A percentile compares a stretch with the other conserved stretches of the same genome.
Evolutionary conservation across 179 eudicot species (phyloP).

Genomic region (Heliamphora pulchella): DNA sequence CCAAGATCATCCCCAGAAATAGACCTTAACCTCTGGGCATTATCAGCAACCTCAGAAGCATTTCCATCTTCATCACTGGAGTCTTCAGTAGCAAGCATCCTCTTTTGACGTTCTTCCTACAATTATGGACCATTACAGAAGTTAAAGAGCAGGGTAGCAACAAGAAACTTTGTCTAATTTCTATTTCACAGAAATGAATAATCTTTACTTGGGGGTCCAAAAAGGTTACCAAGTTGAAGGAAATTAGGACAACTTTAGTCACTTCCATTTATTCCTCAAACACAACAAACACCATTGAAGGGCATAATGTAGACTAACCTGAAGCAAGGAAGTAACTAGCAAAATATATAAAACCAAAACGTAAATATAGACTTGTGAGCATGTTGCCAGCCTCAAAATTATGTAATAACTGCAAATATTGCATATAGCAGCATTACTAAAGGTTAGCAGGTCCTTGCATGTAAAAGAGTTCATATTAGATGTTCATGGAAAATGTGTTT

Average conservation of each 20-base stretch:
- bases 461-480: not conserved
- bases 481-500: not conserved
- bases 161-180: not conserved
- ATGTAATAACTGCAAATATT: not conserved
- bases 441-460: not conserved
- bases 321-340: not conserved
- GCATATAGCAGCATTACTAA: not conserved
- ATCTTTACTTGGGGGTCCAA: not conserved
- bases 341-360: not conserved
- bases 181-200: not conserved
- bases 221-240: not conserved
- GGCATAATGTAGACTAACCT: not conserved
- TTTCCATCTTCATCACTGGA: constrained; percentile 57
- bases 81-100: constrained; percentile 80
- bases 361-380: not conserved
- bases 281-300: not conserved
- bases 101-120: constrained; percentile 76
- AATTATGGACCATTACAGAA: constrained; percentile 15
- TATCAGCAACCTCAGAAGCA: constrained; percentile 36
- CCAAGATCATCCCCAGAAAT: constrained; percentile 99
- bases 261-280: not conserved
- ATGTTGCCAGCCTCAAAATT: not conserved
- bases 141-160: constrained; percentile 13
- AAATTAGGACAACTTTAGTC: not conserved
- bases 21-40: constrained; percentile 36